Percentiles rank a stretch among this genome's conserved stretches.
These are phyloP conservation scores for Globisporangium cystogenes DNA, from an alignment of 352 stramenopile genomes.

Conservation along the genomic window DNA sequence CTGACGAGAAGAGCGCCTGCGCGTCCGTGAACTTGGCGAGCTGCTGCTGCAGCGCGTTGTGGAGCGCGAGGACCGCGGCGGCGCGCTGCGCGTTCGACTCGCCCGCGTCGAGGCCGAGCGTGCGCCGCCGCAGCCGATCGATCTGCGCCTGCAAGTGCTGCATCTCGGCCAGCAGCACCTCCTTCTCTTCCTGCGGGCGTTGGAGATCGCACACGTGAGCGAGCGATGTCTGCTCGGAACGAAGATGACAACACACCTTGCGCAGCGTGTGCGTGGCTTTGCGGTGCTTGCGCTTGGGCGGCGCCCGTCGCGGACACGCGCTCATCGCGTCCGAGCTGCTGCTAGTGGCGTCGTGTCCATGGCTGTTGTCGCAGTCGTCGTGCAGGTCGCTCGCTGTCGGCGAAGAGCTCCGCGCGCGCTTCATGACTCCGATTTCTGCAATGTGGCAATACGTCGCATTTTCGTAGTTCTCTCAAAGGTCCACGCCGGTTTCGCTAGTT, in stretches of 20 bases:
- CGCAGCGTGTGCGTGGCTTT: constrained; percentile 14
- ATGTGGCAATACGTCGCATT: no score
- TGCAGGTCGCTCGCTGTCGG: no score
- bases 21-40: constrained; percentile 22
- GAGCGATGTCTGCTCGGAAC: no score
- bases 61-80: constrained; percentile 8
- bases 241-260: constrained; percentile 3
- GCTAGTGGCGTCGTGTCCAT: neutral
- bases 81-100: constrained; percentile 6
- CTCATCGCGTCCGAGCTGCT: neutral
- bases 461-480: no score
- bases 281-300: constrained; percentile 5
- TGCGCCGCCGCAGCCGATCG: constrained; percentile 24
- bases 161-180: constrained; percentile 22
- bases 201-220: neutral
- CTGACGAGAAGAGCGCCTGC: constrained; percentile 24
- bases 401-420: neutral
- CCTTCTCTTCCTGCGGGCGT: constrained; percentile 34
- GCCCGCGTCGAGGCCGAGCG: constrained; percentile 3
- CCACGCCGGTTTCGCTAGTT: no score
- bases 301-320: neutral
- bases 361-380: no score
- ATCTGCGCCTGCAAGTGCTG: constrained; percentile 25
- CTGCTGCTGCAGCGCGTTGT: constrained; percentile 21
- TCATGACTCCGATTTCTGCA: neutral